These are phyloP conservation scores for Coemansia sp. DNA, from an alignment of 192 early-diverging fungal genomes.

Conservation along the genomic window DNA sequence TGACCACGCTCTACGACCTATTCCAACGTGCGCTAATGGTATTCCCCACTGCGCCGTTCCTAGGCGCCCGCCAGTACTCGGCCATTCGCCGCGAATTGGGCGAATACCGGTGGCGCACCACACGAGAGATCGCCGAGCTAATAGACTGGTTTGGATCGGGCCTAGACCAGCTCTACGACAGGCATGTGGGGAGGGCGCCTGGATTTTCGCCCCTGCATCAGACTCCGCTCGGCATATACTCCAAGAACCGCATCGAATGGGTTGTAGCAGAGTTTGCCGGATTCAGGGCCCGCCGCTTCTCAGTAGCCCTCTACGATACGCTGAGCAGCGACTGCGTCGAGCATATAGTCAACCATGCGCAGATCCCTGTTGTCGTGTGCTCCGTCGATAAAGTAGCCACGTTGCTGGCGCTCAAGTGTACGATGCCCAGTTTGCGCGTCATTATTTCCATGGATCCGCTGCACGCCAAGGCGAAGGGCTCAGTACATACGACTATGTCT, in stretches of 20 bases:
- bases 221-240: slow-evolving; percentile 66
- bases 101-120: slow-evolving; percentile 70
- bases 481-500: slow-evolving; percentile 14
- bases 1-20: slow-evolving; percentile 37
- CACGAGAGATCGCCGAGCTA: slow-evolving; percentile 61
- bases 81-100: slow-evolving; percentile 54
- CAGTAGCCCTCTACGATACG: slow-evolving; percentile 87
- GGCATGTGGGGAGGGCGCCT: slow-evolving; percentile 18
- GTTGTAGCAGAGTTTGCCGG: slow-evolving; percentile 65
- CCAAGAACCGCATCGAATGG: slow-evolving; percentile 76
- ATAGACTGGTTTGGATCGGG: slow-evolving; percentile 68
- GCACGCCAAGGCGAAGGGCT: slow-evolving; percentile 6
- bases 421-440: slow-evolving; percentile 65
- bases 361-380: slow-evolving; percentile 66
- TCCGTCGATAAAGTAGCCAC: slow-evolving; percentile 59
- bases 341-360: slow-evolving; percentile 80
- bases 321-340: slow-evolving; percentile 75
- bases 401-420: slow-evolving; percentile 54
- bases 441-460: slow-evolving; percentile 75
- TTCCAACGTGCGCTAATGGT: slow-evolving; percentile 51
- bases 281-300: slow-evolving; percentile 60
- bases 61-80: slow-evolving; percentile 64
- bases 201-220: slow-evolving; percentile 22
- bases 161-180: slow-evolving; percentile 61
- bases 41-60: slow-evolving; percentile 60